Percentiles rank a stretch among this genome's conserved stretches.
Evolutionary conservation across 768 basidiomycete genomes (phyloP).

Genomic region (Auriscalpium microsporum): DNA sequence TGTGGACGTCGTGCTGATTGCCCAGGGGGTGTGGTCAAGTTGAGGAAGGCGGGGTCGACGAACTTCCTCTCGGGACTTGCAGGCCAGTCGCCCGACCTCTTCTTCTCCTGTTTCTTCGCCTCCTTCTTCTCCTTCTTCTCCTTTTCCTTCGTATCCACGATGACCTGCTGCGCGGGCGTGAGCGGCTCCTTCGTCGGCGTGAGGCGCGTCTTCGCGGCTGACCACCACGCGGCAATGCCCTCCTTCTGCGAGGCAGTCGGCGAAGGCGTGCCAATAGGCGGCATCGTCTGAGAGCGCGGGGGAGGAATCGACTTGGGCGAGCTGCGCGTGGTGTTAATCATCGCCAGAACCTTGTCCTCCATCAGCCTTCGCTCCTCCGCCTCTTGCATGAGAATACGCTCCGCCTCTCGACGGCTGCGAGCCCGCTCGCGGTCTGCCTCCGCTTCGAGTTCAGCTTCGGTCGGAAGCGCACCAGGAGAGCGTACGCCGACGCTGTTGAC

Average conservation of each 20-base stretch:
- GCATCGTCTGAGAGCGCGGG: conserved; percentile 44
- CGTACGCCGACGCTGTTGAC: conserved; percentile 40
- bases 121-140: conserved; percentile 41
- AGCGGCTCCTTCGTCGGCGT: conserved; percentile 72
- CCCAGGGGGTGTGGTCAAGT: conserved; percentile 40
- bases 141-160: conserved; percentile 61
- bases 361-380: conserved; percentile 57
- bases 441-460: conserved; percentile 75
- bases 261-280: conserved; percentile 33
- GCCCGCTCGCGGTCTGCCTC: conserved; percentile 75
- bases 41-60: conserved; percentile 49
- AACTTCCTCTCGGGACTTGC: conserved; percentile 42
- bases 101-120: conserved; percentile 31
- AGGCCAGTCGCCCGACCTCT: conserved; percentile 40
- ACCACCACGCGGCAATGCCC: conserved; percentile 55
- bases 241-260: conserved; percentile 61
- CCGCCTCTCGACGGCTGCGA: conserved; percentile 65
- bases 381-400: conserved; percentile 64
- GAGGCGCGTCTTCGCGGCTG: conserved; percentile 61
- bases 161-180: conserved; percentile 81
- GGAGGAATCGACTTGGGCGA: conserved; percentile 48
- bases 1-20: conserved; percentile 40
- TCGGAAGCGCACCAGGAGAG: conserved; percentile 35
- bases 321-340: conserved; percentile 45
- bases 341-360: conserved; percentile 70